These are phyloP conservation scores for Posidonia oceanica DNA, from an alignment of 116 monocot species.

Conservation along the genomic window DNA sequence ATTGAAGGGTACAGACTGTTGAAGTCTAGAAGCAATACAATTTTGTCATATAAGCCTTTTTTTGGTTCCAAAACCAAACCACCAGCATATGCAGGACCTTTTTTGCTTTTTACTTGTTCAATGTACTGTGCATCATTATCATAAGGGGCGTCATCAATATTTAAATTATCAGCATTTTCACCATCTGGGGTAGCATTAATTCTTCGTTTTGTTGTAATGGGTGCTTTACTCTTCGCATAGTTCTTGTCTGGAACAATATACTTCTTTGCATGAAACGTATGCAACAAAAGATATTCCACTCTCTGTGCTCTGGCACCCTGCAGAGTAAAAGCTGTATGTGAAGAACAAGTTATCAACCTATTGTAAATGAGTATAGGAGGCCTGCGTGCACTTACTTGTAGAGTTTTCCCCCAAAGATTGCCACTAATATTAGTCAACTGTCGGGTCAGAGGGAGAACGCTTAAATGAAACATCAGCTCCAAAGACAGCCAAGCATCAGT, in stretches of 20 bases:
- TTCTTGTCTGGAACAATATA: conserved; percentile 85
- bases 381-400: conserved; percentile 38
- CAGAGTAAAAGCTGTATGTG: conserved; percentile 3
- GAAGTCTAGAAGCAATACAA: conserved; percentile 86
- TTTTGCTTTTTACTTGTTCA: conserved; percentile 62
- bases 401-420: conserved; percentile 96
- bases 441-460: conserved; percentile 82
- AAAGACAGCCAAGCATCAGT: conserved; percentile 94
- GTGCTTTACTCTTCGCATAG: conserved; percentile 35
- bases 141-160: conserved; percentile 17
- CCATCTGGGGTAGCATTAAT: conserved; percentile 19
- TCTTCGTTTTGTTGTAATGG: conserved; percentile 45
- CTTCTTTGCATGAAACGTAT: conserved; percentile 87
- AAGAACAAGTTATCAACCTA: background rate
- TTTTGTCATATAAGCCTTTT: conserved; percentile 90
- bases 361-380: background rate
- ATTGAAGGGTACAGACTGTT: conserved; percentile 99
- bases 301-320: conserved; percentile 95
- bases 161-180: conserved; percentile 34
- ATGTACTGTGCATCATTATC: conserved; percentile 26
- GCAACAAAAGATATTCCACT: conserved; percentile 83
- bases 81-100: conserved; percentile 85
- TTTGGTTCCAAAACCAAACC: conserved; percentile 97
- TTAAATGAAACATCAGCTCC: conserved; percentile 92
- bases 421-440: conserved; percentile 95